phyloP scores from a whole-genome alignment of 495 filamentous ascomycete species.

The Penicillium subrubescens region DNA sequence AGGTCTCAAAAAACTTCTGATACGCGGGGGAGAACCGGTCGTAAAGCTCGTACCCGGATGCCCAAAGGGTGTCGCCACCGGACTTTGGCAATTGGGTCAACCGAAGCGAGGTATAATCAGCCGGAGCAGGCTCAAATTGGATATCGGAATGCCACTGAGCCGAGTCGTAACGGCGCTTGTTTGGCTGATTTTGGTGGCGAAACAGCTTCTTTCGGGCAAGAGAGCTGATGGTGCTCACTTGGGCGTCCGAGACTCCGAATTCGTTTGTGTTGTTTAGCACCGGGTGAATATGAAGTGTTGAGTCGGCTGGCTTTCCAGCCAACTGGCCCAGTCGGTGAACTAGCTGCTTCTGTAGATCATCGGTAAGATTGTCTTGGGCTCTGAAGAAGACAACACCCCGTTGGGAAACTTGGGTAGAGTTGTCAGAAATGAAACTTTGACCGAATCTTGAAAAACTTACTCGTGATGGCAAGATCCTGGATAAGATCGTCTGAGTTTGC shows the following conservation, averaged over 20 bases:
- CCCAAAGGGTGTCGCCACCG: conserved; percentile 64
- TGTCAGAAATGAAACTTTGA: not conserved
- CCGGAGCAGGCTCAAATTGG: conserved; percentile 65
- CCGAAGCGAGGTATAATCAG: conserved; percentile 65
- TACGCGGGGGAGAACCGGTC: conserved; percentile 68
- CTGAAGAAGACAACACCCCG: conserved; percentile 77
- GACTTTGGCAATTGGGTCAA: conserved; percentile 66
- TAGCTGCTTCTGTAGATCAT: conserved; percentile 64
- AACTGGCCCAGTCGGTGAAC: conserved; percentile 60
- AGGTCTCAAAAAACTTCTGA: conserved; percentile 63
- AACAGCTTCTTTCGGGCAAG: conserved; percentile 58
- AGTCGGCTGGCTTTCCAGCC: conserved; percentile 59
- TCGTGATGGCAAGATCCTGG: conserved; percentile 27
- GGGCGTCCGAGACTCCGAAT: conserved; percentile 55
- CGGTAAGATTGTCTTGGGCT: conserved; percentile 59
- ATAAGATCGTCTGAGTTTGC: conserved; percentile 23
- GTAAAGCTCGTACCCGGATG: conserved; percentile 51
- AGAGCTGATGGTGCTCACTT: conserved; percentile 68
- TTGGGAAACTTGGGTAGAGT: conserved; percentile 56
- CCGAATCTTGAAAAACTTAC: not conserved
- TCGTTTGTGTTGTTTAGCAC: conserved; percentile 41
- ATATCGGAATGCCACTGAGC: conserved; percentile 69
- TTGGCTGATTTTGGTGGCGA: conserved; percentile 30
- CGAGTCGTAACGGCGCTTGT: conserved; percentile 24
- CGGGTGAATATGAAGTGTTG: conserved; percentile 68